A percentile compares a stretch with the other conserved stretches of the same genome.
phyloP scores from a whole-genome alignment of 805 yeast genomes.

The Pichia eremophila region DNA sequence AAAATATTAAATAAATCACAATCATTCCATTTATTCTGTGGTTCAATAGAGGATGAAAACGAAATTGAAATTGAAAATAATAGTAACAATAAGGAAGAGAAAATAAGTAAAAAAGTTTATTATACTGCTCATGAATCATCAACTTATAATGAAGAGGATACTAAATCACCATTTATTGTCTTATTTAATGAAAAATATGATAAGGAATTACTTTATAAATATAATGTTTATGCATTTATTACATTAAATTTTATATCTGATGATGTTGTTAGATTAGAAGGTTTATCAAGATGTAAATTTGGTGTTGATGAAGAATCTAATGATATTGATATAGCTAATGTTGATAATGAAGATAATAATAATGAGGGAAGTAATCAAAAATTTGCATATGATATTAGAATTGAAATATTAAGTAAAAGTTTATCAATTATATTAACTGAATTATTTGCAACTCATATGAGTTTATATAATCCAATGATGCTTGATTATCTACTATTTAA shows the following conservation, averaged over 20 bases:
- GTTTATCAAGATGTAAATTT: constrained; percentile 19
- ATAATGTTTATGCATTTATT: constrained; percentile 19
- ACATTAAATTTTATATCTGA: constrained; percentile 16
- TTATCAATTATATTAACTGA: constrained; percentile 32
- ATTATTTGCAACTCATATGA: constrained; percentile 25
- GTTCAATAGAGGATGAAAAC: constrained; percentile 13
- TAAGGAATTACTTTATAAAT: constrained; percentile 23
- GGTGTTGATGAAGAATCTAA: background rate
- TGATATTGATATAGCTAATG: no score
- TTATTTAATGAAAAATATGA: constrained; percentile 51
- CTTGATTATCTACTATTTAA: constrained; percentile 20
- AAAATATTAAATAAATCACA: constrained; percentile 66
- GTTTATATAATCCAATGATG: constrained; percentile 27
- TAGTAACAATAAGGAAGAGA: constrained; percentile 10
- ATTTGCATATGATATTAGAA: constrained; percentile 20
- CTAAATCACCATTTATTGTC: constrained; percentile 55
- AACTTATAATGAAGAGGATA: constrained; percentile 42
- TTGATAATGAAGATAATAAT: background rate
- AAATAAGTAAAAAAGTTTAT: constrained; percentile 28
- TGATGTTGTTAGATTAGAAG: constrained; percentile 18
- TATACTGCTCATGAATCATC: constrained; percentile 61
- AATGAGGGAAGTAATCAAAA: background rate
- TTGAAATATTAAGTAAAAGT: constrained; percentile 26
- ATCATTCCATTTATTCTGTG: constrained; percentile 77
- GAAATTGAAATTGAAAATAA: background rate